These are phyloP conservation scores for Russula earlei DNA, from an alignment of 768 basidiomycete genomes.

Conservation along the genomic window DNA sequence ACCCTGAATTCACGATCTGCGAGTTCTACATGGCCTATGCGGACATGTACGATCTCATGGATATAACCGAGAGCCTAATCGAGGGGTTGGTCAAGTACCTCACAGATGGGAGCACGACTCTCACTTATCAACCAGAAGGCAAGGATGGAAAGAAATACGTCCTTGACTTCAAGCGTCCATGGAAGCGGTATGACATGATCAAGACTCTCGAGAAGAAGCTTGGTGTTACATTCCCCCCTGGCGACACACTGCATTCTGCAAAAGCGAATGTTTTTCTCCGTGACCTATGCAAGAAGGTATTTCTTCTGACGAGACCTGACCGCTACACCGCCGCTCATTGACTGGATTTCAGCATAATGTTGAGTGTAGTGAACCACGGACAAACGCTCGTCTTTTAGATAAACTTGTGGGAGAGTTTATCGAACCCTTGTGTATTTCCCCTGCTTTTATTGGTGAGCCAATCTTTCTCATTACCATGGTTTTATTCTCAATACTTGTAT, in stretches of 20 bases:
- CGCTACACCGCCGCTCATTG: neutral
- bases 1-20: conserved; percentile 98
- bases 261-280: conserved; percentile 85
- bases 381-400: conserved; percentile 89
- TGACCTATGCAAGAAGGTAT: conserved; percentile 76
- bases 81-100: conserved; percentile 86
- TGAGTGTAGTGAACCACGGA: conserved; percentile 92
- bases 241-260: conserved; percentile 77
- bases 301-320: neutral
- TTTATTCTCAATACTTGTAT: neutral
- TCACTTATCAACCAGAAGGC: conserved; percentile 89
- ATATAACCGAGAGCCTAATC: conserved; percentile 83
- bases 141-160: conserved; percentile 70
- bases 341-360: conserved; percentile 68
- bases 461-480: neutral
- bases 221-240: conserved; percentile 84
- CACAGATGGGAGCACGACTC: conserved; percentile 67
- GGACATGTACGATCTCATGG: conserved; percentile 98
- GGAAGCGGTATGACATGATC: conserved; percentile 99
- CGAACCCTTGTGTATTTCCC: conserved; percentile 92
- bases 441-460: conserved; percentile 79
- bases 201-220: conserved; percentile 91
- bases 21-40: conserved; percentile 99
- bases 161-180: conserved; percentile 86
- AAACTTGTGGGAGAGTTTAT: conserved; percentile 99